Evolutionary conservation across 2,329 filamentous ascomycete species (phyloP).

Genomic region (Sclerotinia glacialis): DNA sequence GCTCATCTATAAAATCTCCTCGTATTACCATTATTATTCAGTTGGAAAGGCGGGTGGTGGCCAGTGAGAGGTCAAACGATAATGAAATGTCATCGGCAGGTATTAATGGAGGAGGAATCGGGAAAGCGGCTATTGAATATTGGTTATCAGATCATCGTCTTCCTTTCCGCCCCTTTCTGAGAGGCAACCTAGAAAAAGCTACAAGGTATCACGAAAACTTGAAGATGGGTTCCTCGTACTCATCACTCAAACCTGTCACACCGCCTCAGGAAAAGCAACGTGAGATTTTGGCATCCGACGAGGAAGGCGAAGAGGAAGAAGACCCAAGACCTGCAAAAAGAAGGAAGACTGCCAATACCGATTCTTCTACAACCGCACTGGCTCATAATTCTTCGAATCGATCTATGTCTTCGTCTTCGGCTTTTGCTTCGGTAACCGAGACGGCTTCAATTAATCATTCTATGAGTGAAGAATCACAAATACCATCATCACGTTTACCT

Average conservation of each 20-base stretch:
- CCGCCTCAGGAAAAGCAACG: constrained; percentile 14
- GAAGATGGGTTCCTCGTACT: constrained; percentile 31
- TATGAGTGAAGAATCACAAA: constrained; percentile 26
- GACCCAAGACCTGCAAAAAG: constrained; percentile 32
- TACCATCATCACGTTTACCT: constrained; percentile 9
- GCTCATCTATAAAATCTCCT: neutral
- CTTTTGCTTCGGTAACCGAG: constrained; percentile 2
- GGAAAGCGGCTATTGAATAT: constrained; percentile 22
- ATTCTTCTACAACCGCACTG: neutral
- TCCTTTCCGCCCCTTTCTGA: constrained; percentile 26
- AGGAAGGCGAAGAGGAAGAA: constrained; percentile 34
- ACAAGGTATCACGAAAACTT: constrained; percentile 20
- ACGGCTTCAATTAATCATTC: constrained; percentile 24
- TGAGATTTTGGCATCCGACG: constrained; percentile 23
- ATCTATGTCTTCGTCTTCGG: constrained; percentile 2
- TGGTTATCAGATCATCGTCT: constrained; percentile 21
- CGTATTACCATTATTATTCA: neutral
- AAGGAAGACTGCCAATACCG: constrained; percentile 23
- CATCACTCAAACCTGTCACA: constrained; percentile 23
- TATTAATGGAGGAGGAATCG: constrained; percentile 26
- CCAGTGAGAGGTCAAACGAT: constrained; percentile 9
- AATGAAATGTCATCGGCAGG: constrained; percentile 29
- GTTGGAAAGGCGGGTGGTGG: neutral
- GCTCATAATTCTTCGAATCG: neutral
- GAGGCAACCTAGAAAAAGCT: constrained; percentile 31